Evolutionary conservation across 257 asterid species (phyloP), one percentile per base, ranked within the genome.

Genomic region (Petunia axillaris): DNA sequence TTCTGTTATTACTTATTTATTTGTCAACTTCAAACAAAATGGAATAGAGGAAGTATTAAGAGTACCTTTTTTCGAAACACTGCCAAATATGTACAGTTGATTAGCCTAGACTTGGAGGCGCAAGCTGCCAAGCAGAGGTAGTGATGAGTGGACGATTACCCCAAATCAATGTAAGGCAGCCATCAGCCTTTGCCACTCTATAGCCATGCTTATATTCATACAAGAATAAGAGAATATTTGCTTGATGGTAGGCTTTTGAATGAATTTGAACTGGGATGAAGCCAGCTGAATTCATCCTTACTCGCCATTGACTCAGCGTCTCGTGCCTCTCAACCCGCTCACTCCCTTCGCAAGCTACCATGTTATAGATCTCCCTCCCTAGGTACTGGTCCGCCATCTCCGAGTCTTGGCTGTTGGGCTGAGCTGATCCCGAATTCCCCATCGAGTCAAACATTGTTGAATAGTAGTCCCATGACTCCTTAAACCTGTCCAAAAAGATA

Each of bases 121-220:
- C 50, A 50, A 79, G 82, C 54, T 75, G 77, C 84, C 84, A 81
- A 11, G 80, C 79, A 46, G 84, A 81, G 14, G 80, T 76, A 52
- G 81, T 57, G 40, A 81, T 64, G 50, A 81, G 63, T 36, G 81
- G 76, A 36, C 80, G 43, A 11, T 58, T 66, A 43, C 75, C 63
- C 84, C 84, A 75, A 62, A 76, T 80, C 75, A 81, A 64, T 37
- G 76, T 14, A 10, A 81, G 48, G n/a, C 75, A 75, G 2, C 84
- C 81, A 37, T 53, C 58, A 1, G 50, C 36, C 8, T 64, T 46
- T 55, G 74, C 84, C 10, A 81, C 64, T 6, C 80, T 46, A 36
- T 81, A 81, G 6, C 80, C 79, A 9, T 64, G 40, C 9, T 60
- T 78, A 48, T 78, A 65, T 1, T 52, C 40, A 39, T 44, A 74